Evolutionary conservation across 768 basidiomycete species (phyloP).

Genomic region (Candolleomyces aberdarensis): DNA sequence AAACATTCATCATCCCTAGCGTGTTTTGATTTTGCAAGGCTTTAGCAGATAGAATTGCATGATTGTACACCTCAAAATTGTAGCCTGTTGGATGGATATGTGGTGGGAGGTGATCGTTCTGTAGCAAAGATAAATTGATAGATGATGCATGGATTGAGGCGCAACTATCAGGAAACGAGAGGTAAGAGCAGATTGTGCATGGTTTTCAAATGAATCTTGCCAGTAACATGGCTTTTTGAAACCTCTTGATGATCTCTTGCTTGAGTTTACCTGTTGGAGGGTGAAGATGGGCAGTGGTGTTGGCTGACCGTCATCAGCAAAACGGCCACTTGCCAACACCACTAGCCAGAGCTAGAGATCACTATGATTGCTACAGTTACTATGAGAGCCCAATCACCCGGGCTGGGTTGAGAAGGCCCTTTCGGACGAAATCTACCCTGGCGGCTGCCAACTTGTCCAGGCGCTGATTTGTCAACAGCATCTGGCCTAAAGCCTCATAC

Average conservation of each 20-base stretch:
- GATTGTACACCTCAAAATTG: background rate
- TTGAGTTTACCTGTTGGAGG: background rate
- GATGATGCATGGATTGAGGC: background rate
- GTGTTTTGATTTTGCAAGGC: background rate
- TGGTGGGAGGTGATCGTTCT: background rate
- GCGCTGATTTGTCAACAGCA: no score
- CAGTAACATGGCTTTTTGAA: background rate
- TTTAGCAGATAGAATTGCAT: background rate
- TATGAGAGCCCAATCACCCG: no score
- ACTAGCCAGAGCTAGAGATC: no score
- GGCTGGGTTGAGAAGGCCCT: no score
- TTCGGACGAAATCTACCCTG: no score
- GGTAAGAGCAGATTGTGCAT: background rate
- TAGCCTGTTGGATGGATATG: background rate
- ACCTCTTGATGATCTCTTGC: conserved; percentile 4
- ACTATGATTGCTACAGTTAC: no score
- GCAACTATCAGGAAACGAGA: background rate
- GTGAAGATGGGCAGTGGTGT: background rate
- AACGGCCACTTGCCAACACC: no score
- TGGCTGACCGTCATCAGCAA: no score
- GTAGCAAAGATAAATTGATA: background rate
- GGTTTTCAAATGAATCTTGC: background rate
- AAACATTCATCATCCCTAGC: background rate
- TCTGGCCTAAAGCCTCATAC: no score
- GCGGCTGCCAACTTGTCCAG: no score